Percentiles rank a stretch among this genome's conserved stretches.
phyloP scores from a whole-genome alignment of 2,329 filamentous ascomycete genomes.

The Sclerotiophoma versabilis region DNA sequence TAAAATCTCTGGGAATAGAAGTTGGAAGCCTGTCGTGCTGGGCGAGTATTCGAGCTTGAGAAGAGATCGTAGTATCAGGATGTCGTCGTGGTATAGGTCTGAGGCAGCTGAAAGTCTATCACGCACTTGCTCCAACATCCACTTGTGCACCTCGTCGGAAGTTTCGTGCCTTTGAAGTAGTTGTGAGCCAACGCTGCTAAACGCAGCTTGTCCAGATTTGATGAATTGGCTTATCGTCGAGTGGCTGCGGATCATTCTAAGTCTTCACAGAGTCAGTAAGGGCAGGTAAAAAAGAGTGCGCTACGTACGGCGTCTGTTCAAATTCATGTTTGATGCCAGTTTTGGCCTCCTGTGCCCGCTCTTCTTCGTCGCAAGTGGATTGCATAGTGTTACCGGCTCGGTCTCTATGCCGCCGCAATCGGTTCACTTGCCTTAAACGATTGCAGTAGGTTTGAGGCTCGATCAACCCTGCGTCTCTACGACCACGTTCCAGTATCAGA shows the following conservation, averaged over 20 bases:
- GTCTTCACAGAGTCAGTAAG: neutral
- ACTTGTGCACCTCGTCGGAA: neutral
- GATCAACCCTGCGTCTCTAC: too few relatives aligned
- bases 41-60: conserved; percentile 3
- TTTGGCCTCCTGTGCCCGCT: neutral
- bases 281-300: neutral
- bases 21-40: neutral
- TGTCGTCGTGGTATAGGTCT: conserved; percentile 3
- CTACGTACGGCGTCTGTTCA: neutral
- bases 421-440: conserved; percentile 2
- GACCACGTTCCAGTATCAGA: too few relatives aligned
- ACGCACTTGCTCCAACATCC: conserved; percentile 1
- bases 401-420: neutral
- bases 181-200: neutral
- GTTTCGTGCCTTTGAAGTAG: neutral
- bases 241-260: neutral
- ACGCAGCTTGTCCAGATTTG: conserved; percentile 2
- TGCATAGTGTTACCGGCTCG: conserved; percentile 1
- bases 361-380: neutral
- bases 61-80: conserved; percentile 1
- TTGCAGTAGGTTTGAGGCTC: neutral
- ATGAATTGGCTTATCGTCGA: conserved; percentile 9
- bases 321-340: neutral
- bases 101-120: neutral
- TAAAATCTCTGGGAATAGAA: neutral